A percentile compares a stretch with the other conserved stretches of the same genome.
Conservation (phyloP, 495 filamentous ascomycete genomes). For the Hypoxylon subgilvum region DNA sequence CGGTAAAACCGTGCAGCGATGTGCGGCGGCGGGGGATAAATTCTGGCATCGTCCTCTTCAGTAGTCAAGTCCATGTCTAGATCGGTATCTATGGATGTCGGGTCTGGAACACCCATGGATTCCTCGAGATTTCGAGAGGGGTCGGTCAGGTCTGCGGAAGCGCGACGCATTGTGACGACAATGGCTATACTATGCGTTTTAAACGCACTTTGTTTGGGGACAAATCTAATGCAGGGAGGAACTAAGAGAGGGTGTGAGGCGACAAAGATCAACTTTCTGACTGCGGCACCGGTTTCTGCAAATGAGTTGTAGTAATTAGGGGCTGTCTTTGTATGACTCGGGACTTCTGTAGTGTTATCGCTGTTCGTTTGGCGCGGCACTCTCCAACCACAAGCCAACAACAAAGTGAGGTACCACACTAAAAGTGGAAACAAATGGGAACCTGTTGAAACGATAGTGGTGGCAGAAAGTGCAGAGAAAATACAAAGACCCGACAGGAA, state of each 20-base stretch:
- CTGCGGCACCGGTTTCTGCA: constrained; percentile 13
- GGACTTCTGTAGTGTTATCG: constrained; percentile 12
- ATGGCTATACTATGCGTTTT: constrained; percentile 17
- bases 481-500: not conserved
- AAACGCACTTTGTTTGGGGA: constrained; percentile 16
- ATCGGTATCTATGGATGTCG: constrained; percentile 43
- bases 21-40: constrained; percentile 74
- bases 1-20: constrained; percentile 87
- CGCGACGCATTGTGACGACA: constrained; percentile 48
- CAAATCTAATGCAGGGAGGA: constrained; percentile 22
- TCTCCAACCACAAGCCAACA: constrained; percentile 28
- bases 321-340: constrained; percentile 15
- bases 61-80: constrained; percentile 43
- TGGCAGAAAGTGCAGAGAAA: constrained; percentile 17
- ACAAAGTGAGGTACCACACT: constrained; percentile 33
- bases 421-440: constrained; percentile 27
- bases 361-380: constrained; percentile 22
- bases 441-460: constrained; percentile 20
- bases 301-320: constrained; percentile 5
- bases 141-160: constrained; percentile 52
- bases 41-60: constrained; percentile 49
- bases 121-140: constrained; percentile 54
- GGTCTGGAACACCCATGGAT: constrained; percentile 46
- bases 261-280: constrained; percentile 15
- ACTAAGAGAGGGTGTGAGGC: constrained; percentile 3